Percentiles rank a stretch among this genome's conserved stretches.
Conservation (phyloP, 768 basidiomycete genomes). For the Leccinum imitatum region DNA sequence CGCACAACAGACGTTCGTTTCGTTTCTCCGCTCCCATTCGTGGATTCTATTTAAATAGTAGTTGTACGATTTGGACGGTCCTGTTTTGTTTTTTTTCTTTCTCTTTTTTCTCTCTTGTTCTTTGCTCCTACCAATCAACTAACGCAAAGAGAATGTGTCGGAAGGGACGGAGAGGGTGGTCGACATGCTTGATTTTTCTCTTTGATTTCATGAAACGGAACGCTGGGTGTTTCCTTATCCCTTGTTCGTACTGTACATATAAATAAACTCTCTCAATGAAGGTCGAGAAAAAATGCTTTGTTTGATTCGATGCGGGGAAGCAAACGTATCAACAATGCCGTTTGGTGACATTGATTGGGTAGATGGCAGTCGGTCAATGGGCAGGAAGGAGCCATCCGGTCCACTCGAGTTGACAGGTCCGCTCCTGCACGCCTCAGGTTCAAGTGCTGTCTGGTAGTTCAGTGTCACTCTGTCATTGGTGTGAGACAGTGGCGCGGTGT, state of each 20-base stretch:
- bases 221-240: not conserved
- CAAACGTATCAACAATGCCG: too few relatives aligned
- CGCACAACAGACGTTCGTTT: not conserved
- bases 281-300: not conserved
- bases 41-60: not conserved
- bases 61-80: not conserved
- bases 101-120: not conserved
- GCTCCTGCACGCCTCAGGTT: too few relatives aligned
- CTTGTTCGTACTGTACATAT: not conserved
- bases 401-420: too few relatives aligned
- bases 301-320: not conserved
- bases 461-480: too few relatives aligned
- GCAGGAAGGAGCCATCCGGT: too few relatives aligned
- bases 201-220: not conserved
- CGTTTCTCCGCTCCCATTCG: not conserved
- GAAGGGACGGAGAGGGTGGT: not conserved
- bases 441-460: too few relatives aligned
- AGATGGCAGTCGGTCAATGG: too few relatives aligned
- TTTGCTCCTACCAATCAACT: not conserved
- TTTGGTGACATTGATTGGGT: too few relatives aligned
- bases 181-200: not conserved
- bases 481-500: too few relatives aligned
- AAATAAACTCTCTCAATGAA: not conserved
- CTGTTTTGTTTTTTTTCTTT: not conserved
- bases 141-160: not conserved